Conservation (phyloP, 2,329 filamentous ascomycete species). For the Colletotrichum zoysiae region DNA sequence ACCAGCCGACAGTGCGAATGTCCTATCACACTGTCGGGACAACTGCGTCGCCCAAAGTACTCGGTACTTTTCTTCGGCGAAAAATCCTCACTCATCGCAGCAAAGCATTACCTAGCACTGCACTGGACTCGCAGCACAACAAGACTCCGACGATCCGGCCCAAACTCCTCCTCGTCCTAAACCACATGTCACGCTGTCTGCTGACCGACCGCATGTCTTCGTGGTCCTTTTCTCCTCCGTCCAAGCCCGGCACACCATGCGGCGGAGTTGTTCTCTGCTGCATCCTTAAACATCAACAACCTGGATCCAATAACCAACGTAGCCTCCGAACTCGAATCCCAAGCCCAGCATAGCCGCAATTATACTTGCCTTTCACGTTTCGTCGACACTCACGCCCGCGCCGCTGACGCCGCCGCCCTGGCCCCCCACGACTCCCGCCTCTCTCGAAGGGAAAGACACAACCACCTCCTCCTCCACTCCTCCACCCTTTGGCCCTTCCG, state of each 20-base stretch:
- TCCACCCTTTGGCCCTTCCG: conserved; percentile 61
- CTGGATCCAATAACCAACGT: conserved; percentile 68
- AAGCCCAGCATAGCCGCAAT: conserved; percentile 45
- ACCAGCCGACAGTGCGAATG: conserved; percentile 19
- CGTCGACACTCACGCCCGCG: conserved; percentile 42
- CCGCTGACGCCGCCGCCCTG: conserved; percentile 44
- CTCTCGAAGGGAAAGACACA: conserved; percentile 66
- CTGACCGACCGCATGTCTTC: conserved; percentile 42
- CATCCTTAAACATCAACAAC: conserved; percentile 63
- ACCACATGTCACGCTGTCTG: conserved; percentile 40
- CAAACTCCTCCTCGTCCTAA: conserved; percentile 36
- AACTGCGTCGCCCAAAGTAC: conserved; percentile 12
- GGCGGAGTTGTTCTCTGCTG: conserved; percentile 70
- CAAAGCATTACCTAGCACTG: neutral
- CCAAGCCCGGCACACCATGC: conserved; percentile 60
- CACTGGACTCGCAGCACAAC: conserved; percentile 41
- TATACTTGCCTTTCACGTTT: conserved; percentile 43
- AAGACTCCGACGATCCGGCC: conserved; percentile 42
- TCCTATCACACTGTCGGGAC: neutral
- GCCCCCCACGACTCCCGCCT: conserved; percentile 47
- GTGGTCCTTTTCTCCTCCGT: conserved; percentile 39
- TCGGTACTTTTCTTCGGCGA: conserved; percentile 32
- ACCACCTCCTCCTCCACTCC: conserved; percentile 59
- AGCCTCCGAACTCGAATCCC: conserved; percentile 52
- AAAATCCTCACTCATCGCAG: conserved; percentile 39